A percentile compares a stretch with the other conserved stretches of the same genome.
phyloP scores from a whole-genome alignment of 495 filamentous ascomycete genomes.

The Pyronema domesticum region DNA sequence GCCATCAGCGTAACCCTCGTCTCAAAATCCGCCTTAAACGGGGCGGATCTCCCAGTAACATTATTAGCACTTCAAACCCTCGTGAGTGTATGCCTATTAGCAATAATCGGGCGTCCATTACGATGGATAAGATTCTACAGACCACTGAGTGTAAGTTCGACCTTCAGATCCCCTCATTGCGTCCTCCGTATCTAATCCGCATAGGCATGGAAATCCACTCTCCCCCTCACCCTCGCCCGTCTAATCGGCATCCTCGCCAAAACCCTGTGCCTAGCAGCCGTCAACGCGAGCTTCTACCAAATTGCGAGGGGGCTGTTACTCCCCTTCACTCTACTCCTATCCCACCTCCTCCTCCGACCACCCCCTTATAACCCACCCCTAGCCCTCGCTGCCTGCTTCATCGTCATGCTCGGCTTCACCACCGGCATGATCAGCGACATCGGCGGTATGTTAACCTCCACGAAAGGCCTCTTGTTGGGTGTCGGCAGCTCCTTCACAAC shows the following conservation, averaged over 20 bases:
- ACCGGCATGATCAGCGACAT: constrained; percentile 10
- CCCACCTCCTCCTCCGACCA: constrained; percentile 11
- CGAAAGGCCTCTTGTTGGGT: constrained; percentile 8
- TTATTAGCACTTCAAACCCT: constrained; percentile 10
- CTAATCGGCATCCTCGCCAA: constrained; percentile 17
- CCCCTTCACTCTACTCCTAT: constrained; percentile 12
- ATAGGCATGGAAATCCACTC: constrained; percentile 12
- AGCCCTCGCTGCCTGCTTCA: constrained; percentile 9
- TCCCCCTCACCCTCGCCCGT: constrained; percentile 13
- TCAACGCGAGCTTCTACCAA: constrained; percentile 16
- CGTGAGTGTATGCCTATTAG: constrained; percentile 9
- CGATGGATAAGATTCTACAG: constrained; percentile 10
- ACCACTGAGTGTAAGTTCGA: constrained; percentile 5
- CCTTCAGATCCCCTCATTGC: neutral
- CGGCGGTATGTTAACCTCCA: constrained; percentile 8
- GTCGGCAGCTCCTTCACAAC: constrained; percentile 15
- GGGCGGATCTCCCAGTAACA: constrained; percentile 8
- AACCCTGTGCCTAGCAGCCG: constrained; percentile 15
- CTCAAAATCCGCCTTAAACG: constrained; percentile 16
- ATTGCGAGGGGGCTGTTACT: constrained; percentile 15
- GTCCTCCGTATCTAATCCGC: neutral
- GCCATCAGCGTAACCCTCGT: constrained; percentile 15
- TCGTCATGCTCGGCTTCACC: constrained; percentile 17
- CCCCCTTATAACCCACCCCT: constrained; percentile 12
- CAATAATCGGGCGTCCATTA: constrained; percentile 6